phyloP scores from a whole-genome alignment of 1,284 basidiomycete genomes.

The Psilocybe mexicana region DNA sequence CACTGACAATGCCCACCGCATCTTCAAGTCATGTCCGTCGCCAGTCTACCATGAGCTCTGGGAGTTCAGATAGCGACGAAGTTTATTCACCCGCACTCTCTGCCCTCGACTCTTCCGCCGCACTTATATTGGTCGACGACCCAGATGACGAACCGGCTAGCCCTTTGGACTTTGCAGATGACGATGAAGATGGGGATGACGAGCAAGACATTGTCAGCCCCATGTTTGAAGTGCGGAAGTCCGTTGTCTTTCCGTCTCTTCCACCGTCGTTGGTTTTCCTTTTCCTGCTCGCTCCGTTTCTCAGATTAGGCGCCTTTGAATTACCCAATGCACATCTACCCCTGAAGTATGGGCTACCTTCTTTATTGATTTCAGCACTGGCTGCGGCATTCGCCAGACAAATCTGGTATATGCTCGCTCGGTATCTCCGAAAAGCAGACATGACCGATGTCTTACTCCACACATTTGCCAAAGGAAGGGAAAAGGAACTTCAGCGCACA shows the following conservation, averaged over 20 bases:
- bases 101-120: conserved; percentile 38
- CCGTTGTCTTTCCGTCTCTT: conserved; percentile 49
- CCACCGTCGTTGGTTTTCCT: conserved; percentile 60
- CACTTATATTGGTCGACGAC: conserved; percentile 62
- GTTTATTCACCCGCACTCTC: conserved; percentile 22
- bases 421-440: conserved; percentile 63
- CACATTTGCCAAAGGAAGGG: conserved; percentile 56
- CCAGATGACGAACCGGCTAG: conserved; percentile 44
- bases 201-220: conserved; percentile 41
- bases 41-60: conserved; percentile 18
- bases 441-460: conserved; percentile 64
- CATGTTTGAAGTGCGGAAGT: conserved; percentile 44
- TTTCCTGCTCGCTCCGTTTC: conserved; percentile 66
- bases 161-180: conserved; percentile 49
- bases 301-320: conserved; percentile 69
- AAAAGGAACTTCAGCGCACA: conserved; percentile 44
- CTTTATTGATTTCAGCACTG: conserved; percentile 52
- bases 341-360: conserved; percentile 50
- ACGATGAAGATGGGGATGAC: conserved; percentile 42
- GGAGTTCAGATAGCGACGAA: conserved; percentile 19
- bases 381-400: conserved; percentile 64
- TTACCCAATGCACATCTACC: conserved; percentile 49
- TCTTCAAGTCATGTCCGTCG: conserved; percentile 13
- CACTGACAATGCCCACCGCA: conserved; percentile 16
- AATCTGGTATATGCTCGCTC: conserved; percentile 72